Evolutionary conservation across 2,329 filamentous ascomycete species (phyloP).

Genomic region (Fusarium sublunatum): DNA sequence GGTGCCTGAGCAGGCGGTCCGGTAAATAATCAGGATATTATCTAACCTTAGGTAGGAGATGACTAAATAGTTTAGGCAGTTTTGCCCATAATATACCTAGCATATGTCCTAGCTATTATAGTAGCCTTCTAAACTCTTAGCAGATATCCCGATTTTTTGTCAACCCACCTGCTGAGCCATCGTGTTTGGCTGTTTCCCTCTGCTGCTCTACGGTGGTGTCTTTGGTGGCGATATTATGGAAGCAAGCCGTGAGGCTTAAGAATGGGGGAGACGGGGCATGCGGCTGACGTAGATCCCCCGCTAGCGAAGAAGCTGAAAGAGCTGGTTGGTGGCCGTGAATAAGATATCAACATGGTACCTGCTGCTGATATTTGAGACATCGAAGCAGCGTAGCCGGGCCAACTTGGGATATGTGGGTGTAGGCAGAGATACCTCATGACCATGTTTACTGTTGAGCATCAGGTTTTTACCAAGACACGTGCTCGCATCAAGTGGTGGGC

Average conservation of each 20-base stretch:
- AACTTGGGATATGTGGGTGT: conserved; percentile 34
- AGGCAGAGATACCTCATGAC: conserved; percentile 34
- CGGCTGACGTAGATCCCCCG: conserved; percentile 40
- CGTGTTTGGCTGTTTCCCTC: not conserved
- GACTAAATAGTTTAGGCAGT: too few relatives aligned
- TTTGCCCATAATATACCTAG: too few relatives aligned
- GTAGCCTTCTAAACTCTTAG: too few relatives aligned
- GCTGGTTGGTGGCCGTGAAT: conserved; percentile 8
- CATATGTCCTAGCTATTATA: too few relatives aligned
- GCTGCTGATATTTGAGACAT: conserved; percentile 19
- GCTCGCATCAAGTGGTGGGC: conserved; percentile 30
- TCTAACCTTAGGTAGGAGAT: too few relatives aligned
- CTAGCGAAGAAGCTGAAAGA: conserved; percentile 12
- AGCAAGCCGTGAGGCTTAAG: conserved; percentile 40
- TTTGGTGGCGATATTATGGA: conserved; percentile 35
- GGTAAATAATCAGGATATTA: too few relatives aligned
- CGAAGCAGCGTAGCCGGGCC: conserved; percentile 24
- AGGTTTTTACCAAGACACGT: conserved; percentile 32
- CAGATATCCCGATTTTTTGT: too few relatives aligned
- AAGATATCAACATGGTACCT: conserved; percentile 22
- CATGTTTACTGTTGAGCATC: conserved; percentile 11
- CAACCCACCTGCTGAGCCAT: too few relatives aligned
- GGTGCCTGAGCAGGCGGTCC: conserved; percentile 25
- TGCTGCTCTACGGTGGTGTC: conserved; percentile 4
- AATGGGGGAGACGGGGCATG: conserved; percentile 23